Evolutionary conservation across 225 moss, liverwort and hornwort genomes (phyloP), one percentile per base, ranked within the genome.

Genomic region (Antitrichia curtipendula): DNA sequence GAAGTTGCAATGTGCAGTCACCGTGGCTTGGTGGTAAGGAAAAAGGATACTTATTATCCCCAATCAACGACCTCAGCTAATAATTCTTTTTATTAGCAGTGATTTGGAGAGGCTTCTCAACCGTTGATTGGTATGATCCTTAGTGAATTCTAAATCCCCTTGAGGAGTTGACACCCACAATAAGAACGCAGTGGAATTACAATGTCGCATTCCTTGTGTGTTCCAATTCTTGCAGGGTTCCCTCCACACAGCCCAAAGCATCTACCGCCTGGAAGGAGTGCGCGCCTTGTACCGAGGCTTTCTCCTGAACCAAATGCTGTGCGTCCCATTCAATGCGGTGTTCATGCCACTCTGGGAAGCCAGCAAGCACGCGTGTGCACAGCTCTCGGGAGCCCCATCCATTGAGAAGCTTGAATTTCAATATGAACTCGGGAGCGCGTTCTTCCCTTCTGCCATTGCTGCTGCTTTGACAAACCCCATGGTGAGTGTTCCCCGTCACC

Each of bases 291-390:
- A 96, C 85, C 91, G 97, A 57, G 96, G 96, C 47, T 97, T 94
- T 84, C 78, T 95, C 34, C 88, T 96, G 49, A 95, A 93, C 74
- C 97, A 97, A 86, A 90, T 97, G 92, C 94, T 97, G 18, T 96
- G 95, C 90, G 90, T 92, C 52, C 97, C 97, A 36, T 96, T 96
- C 59, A 97, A 97, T 91, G 96, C 97, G 34, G 90, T 96, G 14
- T 96, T 94, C 88, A 89, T 97, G 81, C 95, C 97, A 86, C 95
- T 96, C 29, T 97, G 97, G 95, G 97, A 97, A 87, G 88, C 90
- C 49, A 91, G 90, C 22, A 97, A 97, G 89, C 87, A 89, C 70
- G 41, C 85, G 24, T 90, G 92, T 75, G 92, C 93, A 18, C 84
- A 65, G 45, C 87, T 92, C 52, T 93, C 97, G 49, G 96, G 94